Percentiles rank a stretch among this genome's conserved stretches.
phyloP scores from a whole-genome alignment of 73 alveolate genomes.

The Urostyla sp. region DNA sequence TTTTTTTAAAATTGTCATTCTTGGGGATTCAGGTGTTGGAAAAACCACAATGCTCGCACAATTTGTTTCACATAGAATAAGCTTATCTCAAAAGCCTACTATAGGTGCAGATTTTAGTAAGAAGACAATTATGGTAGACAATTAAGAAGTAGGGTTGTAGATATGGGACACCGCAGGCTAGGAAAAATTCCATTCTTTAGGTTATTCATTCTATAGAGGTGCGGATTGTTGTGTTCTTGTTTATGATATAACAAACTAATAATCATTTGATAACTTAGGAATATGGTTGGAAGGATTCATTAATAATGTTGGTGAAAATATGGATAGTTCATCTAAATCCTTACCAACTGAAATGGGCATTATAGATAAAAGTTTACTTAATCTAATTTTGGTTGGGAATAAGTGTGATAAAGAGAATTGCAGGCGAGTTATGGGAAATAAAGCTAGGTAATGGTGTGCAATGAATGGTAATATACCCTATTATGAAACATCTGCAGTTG shows the following conservation, averaged over 20 bases:
- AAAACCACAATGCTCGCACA: slow-evolving; percentile 55
- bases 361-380: too few species aligned
- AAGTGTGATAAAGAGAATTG: slow-evolving; percentile 44
- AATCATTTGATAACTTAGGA: slow-evolving; percentile 57
- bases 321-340: too few species aligned
- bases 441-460: slow-evolving; percentile 40
- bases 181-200: slow-evolving; percentile 69
- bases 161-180: slow-evolving; percentile 85
- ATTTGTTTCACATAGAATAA: slow-evolving; percentile 84
- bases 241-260: slow-evolving; percentile 39
- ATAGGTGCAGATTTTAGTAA: slow-evolving; percentile 98
- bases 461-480: not conserved
- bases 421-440: slow-evolving; percentile 17
- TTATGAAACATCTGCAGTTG: slow-evolving; percentile 49
- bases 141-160: slow-evolving; percentile 63
- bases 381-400: slow-evolving; percentile 36
- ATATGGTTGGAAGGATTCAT: slow-evolving; percentile 57
- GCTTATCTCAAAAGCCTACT: slow-evolving; percentile 92
- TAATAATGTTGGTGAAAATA: slow-evolving; percentile 37
- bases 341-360: too few species aligned
- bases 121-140: slow-evolving; percentile 90
- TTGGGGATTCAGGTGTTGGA: slow-evolving; percentile 93
- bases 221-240: slow-evolving; percentile 69
- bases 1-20: slow-evolving; percentile 93
- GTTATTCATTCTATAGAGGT: slow-evolving; percentile 72